A percentile compares a stretch with the other conserved stretches of the same genome.
phyloP scores from a whole-genome alignment of 2,329 filamentous ascomycete species.

The Penicillium sp. region DNA sequence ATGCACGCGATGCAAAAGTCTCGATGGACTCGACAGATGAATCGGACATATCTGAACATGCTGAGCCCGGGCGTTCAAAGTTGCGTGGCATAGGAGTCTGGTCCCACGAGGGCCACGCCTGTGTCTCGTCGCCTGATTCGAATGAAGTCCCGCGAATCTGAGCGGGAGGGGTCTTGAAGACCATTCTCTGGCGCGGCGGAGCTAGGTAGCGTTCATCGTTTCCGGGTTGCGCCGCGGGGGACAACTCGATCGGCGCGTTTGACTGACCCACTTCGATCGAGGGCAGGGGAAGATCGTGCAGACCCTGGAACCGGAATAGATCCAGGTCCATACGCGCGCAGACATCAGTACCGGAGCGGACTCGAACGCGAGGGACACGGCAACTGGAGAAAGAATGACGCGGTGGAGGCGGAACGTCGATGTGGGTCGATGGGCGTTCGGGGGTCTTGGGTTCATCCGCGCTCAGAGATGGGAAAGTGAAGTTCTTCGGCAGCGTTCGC shows the following conservation, averaged over 20 bases:
- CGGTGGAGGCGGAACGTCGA: slow-evolving; percentile 46
- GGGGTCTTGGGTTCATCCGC: slow-evolving; percentile 44
- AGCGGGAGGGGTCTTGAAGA: slow-evolving; percentile 46
- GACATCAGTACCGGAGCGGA: slow-evolving; percentile 40
- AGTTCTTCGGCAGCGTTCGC: slow-evolving; percentile 50
- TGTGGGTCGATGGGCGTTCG: slow-evolving; percentile 39
- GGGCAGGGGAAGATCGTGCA: slow-evolving; percentile 43
- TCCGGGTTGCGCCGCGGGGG: slow-evolving; percentile 23
- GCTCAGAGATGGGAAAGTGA: slow-evolving; percentile 41
- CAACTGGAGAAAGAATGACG: slow-evolving; percentile 44
- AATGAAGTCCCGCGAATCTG: slow-evolving; percentile 44
- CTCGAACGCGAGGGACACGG: slow-evolving; percentile 41
- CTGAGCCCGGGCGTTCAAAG: slow-evolving; percentile 57
- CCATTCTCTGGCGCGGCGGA: slow-evolving; percentile 38
- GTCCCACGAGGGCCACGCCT: slow-evolving; percentile 35
- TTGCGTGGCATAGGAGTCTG: slow-evolving; percentile 39
- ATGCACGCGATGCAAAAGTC: slow-evolving; percentile 58
- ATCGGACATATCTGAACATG: slow-evolving; percentile 60
- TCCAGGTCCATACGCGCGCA: slow-evolving; percentile 37
- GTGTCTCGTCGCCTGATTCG: slow-evolving; percentile 28
- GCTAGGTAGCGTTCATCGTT: slow-evolving; percentile 40
- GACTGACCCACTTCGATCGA: slow-evolving; percentile 43
- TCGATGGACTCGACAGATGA: slow-evolving; percentile 62
- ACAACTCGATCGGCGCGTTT: slow-evolving; percentile 28
- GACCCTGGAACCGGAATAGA: slow-evolving; percentile 32